A percentile compares a stretch with the other conserved stretches of the same genome.
These are phyloP conservation scores for Blastobotrys chiropterorum DNA, from an alignment of 805 yeast genomes.

Conservation along the genomic window DNA sequence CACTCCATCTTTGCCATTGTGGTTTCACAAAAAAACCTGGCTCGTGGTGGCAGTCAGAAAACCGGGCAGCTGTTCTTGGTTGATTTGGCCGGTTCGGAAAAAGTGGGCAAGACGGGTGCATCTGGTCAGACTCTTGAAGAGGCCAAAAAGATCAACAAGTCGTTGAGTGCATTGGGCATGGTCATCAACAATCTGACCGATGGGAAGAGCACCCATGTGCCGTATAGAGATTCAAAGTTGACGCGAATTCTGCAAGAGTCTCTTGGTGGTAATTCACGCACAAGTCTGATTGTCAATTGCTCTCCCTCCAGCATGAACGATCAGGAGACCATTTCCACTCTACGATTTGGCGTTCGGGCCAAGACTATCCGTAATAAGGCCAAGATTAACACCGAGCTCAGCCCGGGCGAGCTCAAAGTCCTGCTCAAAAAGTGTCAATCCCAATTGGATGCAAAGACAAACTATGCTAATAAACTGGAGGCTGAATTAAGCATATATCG, in stretches of 20 bases:
- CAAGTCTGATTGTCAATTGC: slow-evolving; percentile 66
- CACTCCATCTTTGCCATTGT: slow-evolving; percentile 73
- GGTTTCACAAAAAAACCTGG: slow-evolving; percentile 52
- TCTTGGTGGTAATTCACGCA: slow-evolving; percentile 76
- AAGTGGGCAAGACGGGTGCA: slow-evolving; percentile 71
- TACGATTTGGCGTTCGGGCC: slow-evolving; percentile 71
- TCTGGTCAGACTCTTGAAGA: slow-evolving; percentile 71
- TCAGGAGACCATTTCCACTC: slow-evolving; percentile 61
- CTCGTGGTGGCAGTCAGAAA: slow-evolving; percentile 48
- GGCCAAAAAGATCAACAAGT: slow-evolving; percentile 75
- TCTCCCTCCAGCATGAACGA: slow-evolving; percentile 55
- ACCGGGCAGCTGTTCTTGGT: slow-evolving; percentile 64
- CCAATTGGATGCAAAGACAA: slow-evolving; percentile 21
- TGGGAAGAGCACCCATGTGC: slow-evolving; percentile 55
- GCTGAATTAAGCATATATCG: slow-evolving; percentile 29
- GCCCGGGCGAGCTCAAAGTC: slow-evolving; percentile 42
- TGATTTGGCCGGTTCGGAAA: slow-evolving; percentile 86
- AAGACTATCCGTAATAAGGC: slow-evolving; percentile 61
- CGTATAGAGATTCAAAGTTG: slow-evolving; percentile 72
- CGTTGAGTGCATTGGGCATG: slow-evolving; percentile 71
- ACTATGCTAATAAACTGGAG: slow-evolving; percentile 38
- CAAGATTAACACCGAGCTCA: slow-evolving; percentile 54
- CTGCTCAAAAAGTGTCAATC: slow-evolving; percentile 33
- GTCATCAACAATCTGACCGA: slow-evolving; percentile 77
- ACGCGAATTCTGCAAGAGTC: slow-evolving; percentile 75